These are phyloP conservation scores for Edhazardia aedis DNA, from an alignment of 371 early-diverging fungal genomes.

Conservation along the genomic window DNA sequence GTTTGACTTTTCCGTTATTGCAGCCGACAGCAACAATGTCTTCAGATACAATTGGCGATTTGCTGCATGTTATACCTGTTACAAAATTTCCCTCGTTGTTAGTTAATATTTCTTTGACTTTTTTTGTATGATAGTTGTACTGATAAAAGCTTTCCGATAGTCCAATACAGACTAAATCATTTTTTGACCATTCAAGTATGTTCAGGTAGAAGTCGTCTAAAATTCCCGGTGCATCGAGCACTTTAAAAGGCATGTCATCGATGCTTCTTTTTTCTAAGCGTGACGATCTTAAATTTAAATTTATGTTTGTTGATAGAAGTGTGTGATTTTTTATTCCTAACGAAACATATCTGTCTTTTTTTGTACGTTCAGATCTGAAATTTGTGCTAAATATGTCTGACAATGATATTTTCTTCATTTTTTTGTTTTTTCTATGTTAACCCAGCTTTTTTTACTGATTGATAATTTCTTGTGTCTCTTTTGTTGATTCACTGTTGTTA, in stretches of 20 bases:
- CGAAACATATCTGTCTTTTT: too few relatives aligned
- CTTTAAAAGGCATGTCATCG: constrained; percentile 29
- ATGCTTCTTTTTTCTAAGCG: background rate
- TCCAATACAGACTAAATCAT: constrained; percentile 18
- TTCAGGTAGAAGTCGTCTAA: constrained; percentile 47
- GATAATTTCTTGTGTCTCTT: too few relatives aligned
- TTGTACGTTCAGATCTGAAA: too few relatives aligned
- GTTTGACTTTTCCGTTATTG: background rate
- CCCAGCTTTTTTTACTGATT: too few relatives aligned
- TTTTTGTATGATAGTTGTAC: constrained; percentile 32
- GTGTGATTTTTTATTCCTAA: too few relatives aligned
- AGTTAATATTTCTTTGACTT: constrained; percentile 12
- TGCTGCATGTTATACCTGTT: constrained; percentile 12
- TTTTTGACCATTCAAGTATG: constrained; percentile 43
- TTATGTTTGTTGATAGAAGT: too few relatives aligned
- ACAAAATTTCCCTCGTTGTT: background rate
- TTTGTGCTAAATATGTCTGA: too few relatives aligned
- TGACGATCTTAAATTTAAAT: too few relatives aligned
- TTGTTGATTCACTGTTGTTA: too few relatives aligned
- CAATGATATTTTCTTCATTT: too few relatives aligned
- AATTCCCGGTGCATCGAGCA: constrained; percentile 48
- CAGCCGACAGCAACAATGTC: constrained; percentile 1
- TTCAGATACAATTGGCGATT: background rate
- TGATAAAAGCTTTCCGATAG: constrained; percentile 35
- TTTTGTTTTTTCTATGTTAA: too few relatives aligned